A percentile compares a stretch with the other conserved stretches of the same genome.
phyloP scores from a whole-genome alignment of 2,329 filamentous ascomycete genomes.

The Cucurbitaria berberidis region DNA sequence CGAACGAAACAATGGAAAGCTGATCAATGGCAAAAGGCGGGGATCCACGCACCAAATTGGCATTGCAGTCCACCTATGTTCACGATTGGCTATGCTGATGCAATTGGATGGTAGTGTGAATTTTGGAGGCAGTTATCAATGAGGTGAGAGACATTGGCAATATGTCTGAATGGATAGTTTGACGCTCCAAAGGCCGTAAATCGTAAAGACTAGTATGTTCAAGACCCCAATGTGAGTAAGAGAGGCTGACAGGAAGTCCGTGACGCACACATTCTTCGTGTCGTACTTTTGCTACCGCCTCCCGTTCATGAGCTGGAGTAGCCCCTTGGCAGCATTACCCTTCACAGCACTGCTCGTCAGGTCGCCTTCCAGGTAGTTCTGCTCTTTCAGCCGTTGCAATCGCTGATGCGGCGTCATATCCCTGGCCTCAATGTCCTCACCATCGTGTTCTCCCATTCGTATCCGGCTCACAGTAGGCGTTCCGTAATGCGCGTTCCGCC shows the following conservation, averaged over 20 bases:
- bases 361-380: constrained; percentile 41
- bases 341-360: constrained; percentile 57
- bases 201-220: background rate
- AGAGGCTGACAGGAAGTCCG: background rate
- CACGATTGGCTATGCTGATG: too few relatives aligned
- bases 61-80: too few relatives aligned
- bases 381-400: constrained; percentile 33
- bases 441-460: constrained; percentile 17
- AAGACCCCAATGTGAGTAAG: background rate
- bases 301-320: constrained; percentile 56
- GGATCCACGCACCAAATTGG: too few relatives aligned
- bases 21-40: too few relatives aligned
- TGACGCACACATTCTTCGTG: background rate
- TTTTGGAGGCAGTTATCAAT: background rate
- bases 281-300: background rate
- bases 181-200: background rate
- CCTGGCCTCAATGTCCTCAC: constrained; percentile 20
- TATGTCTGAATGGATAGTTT: background rate
- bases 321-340: constrained; percentile 59
- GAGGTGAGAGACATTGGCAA: background rate
- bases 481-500: constrained; percentile 13
- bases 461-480: constrained; percentile 20
- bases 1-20: too few relatives aligned
- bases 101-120: background rate
- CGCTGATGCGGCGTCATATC: constrained; percentile 29